Conservation (phyloP, 805 yeast genomes). For the Maudiozyma saulgeensis region DNA sequence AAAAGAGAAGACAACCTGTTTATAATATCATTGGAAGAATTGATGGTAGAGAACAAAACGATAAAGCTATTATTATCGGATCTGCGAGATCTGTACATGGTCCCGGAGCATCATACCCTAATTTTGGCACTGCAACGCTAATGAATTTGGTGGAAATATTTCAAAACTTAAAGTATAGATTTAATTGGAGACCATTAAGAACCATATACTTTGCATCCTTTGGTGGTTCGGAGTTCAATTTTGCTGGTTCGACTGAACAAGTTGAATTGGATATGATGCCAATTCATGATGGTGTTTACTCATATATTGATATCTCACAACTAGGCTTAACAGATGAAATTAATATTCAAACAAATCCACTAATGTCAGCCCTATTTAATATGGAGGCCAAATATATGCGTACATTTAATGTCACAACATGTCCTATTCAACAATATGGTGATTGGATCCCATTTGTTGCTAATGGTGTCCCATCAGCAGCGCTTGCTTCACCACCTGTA, state of each 20-base stretch:
- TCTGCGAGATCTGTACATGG: slow-evolving; percentile 72
- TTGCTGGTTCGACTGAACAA: slow-evolving; percentile 75
- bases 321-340: slow-evolving; percentile 32
- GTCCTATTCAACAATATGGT: slow-evolving; percentile 34
- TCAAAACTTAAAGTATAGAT: slow-evolving; percentile 49
- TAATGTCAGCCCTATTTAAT: slow-evolving; percentile 31
- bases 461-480: slow-evolving; percentile 38
- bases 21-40: slow-evolving; percentile 75
- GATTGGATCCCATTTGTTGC: slow-evolving; percentile 58
- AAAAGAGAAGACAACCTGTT: slow-evolving; percentile 47
- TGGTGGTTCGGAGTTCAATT: slow-evolving; percentile 69
- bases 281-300: slow-evolving; percentile 48
- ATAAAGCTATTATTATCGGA: slow-evolving; percentile 63
- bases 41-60: slow-evolving; percentile 70
- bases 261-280: slow-evolving; percentile 43
- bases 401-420: slow-evolving; percentile 10
- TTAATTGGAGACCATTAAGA: slow-evolving; percentile 74
- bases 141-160: slow-evolving; percentile 60
- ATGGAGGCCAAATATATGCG: background rate
- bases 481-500: slow-evolving; percentile 10
- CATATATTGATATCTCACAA: slow-evolving; percentile 60
- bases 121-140: slow-evolving; percentile 63
- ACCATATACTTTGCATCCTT: slow-evolving; percentile 75
- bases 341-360: slow-evolving; percentile 51
- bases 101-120: slow-evolving; percentile 58